phyloP scores from a whole-genome alignment of 176 grass and related monocot genomes.

The Themeda triandra region DNA sequence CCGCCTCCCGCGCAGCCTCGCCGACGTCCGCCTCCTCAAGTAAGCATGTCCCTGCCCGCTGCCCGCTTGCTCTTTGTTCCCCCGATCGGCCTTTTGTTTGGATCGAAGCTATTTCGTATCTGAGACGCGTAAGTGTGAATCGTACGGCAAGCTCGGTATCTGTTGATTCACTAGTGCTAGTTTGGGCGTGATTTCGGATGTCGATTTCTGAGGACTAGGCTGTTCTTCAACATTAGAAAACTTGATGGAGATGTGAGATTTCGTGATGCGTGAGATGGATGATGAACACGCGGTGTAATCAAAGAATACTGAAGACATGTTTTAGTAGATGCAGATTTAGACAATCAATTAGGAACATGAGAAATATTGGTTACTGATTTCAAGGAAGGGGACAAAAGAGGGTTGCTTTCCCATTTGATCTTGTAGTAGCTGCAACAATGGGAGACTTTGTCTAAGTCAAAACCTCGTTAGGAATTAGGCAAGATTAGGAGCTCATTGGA shows the following conservation, averaged over 20 bases:
- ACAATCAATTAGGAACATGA: neutral
- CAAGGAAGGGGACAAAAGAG: neutral
- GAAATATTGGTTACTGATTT: neutral
- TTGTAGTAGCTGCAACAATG: slow-evolving; percentile 9
- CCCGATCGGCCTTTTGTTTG: neutral
- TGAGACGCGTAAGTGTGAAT: slow-evolving; percentile 10
- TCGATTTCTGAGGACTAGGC: neutral
- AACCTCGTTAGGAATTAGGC: neutral
- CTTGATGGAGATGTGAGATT: neutral
- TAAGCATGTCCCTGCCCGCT: slow-evolving; percentile 14
- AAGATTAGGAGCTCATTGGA: neutral
- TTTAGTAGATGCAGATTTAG: neutral
- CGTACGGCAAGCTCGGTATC: neutral
- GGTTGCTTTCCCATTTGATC: slow-evolving; percentile 6
- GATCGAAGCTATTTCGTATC: neutral
- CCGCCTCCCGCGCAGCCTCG: slow-evolving; percentile 75
- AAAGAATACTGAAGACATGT: neutral
- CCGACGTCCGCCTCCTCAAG: slow-evolving; percentile 91
- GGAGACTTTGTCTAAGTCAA: slow-evolving; percentile 14
- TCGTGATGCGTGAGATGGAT: neutral
- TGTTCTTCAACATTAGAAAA: neutral
- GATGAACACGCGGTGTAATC: neutral
- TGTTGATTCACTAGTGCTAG: neutral
- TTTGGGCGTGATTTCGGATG: neutral
- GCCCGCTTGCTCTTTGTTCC: neutral